Evolutionary conservation across 352 stramenopile genomes (phyloP).

Genomic region (Pythium phragmitis): DNA sequence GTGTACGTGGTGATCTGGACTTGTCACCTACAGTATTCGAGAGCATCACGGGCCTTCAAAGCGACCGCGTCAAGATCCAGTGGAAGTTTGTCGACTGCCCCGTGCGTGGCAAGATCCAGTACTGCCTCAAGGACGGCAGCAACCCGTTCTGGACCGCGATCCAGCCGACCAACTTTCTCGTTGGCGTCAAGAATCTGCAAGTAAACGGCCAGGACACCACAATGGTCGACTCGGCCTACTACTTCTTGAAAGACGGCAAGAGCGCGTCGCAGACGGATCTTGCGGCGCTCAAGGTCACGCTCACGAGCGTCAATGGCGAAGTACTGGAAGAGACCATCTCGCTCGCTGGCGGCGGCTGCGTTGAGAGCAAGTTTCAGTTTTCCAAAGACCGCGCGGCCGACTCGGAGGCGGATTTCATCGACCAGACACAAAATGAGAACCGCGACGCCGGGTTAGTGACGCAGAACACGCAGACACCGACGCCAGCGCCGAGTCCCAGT

Average conservation of each 20-base stretch:
- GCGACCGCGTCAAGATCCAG: slow-evolving; percentile 34
- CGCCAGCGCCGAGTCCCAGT: neutral
- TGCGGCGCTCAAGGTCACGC: slow-evolving; percentile 38
- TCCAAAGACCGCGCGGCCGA: slow-evolving; percentile 11
- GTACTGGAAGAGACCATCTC: slow-evolving; percentile 57
- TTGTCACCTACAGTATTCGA: slow-evolving; percentile 46
- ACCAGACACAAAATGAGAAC: neutral
- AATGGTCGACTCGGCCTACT: slow-evolving; percentile 67
- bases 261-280: slow-evolving; percentile 42
- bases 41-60: slow-evolving; percentile 33
- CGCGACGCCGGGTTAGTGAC: slow-evolving; percentile 2
- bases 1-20: slow-evolving; percentile 49
- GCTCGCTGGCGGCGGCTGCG: slow-evolving; percentile 43
- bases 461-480: neutral
- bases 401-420: slow-evolving; percentile 12
- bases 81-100: slow-evolving; percentile 52
- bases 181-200: slow-evolving; percentile 47
- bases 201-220: slow-evolving; percentile 55
- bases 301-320: slow-evolving; percentile 53
- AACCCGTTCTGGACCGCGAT: slow-evolving; percentile 63
- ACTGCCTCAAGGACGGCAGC: slow-evolving; percentile 57
- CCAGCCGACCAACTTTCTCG: slow-evolving; percentile 57
- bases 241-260: slow-evolving; percentile 55
- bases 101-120: slow-evolving; percentile 34
- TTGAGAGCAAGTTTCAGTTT: slow-evolving; percentile 50